Conservation (phyloP, 2,329 filamentous ascomycete species). For the Neospermospora avenae region DNA sequence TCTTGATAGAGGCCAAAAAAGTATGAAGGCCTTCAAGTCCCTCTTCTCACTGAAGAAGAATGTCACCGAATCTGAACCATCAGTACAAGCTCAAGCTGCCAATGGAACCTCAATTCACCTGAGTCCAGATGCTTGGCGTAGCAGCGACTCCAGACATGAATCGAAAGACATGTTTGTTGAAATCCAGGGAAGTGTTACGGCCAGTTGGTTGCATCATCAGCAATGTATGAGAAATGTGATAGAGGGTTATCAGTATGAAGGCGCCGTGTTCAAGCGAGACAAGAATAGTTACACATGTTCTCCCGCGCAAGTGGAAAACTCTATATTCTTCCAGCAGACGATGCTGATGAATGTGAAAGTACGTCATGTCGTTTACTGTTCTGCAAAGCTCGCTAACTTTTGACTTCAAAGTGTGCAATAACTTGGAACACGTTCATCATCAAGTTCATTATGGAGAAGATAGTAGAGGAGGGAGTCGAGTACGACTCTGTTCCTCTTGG, state of each 20-base stretch:
- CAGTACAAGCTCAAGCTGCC: background rate
- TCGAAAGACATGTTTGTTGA: slow-evolving; percentile 45
- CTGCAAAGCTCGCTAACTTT: slow-evolving; percentile 1
- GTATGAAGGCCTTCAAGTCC: background rate
- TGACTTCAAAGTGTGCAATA: slow-evolving; percentile 56
- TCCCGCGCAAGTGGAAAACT: slow-evolving; percentile 43
- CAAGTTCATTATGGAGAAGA: slow-evolving; percentile 51
- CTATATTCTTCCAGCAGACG: slow-evolving; percentile 49
- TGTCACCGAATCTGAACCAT: background rate
- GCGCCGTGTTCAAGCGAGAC: slow-evolving; percentile 52
- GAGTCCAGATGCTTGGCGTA: background rate
- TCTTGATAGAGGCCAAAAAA: too few species aligned
- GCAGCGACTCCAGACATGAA: slow-evolving; percentile 41
- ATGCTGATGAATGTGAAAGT: slow-evolving; percentile 51
- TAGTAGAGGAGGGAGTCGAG: slow-evolving; percentile 33
- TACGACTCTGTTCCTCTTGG: slow-evolving; percentile 55
- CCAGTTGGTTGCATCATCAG: slow-evolving; percentile 60
- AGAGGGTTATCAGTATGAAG: slow-evolving; percentile 46
- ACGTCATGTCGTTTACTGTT: slow-evolving; percentile 27
- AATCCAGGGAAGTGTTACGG: slow-evolving; percentile 59
- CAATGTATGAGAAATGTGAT: slow-evolving; percentile 55
- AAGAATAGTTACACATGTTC: slow-evolving; percentile 50
- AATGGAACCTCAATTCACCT: background rate
- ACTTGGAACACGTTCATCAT: slow-evolving; percentile 65
- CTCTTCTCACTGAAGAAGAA: background rate